Conservation (phyloP, 148 eudicot genomes). For the Cornus florida region DNA sequence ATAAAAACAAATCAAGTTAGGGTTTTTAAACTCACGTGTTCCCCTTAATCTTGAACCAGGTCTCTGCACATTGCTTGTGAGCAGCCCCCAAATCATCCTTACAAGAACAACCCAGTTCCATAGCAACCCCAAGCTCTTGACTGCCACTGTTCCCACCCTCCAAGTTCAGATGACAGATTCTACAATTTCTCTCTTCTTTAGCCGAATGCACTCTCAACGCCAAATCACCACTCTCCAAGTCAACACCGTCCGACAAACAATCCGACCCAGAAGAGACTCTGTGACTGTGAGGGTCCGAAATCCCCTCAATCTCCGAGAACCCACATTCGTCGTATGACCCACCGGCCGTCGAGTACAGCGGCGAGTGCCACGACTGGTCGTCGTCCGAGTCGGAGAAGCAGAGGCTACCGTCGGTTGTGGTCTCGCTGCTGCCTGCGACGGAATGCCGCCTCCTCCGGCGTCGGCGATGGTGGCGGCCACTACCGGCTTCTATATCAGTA, state of each 20-base stretch:
- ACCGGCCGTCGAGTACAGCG: background rate
- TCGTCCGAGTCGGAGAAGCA: conserved; percentile 21
- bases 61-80: conserved; percentile 42
- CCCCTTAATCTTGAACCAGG: conserved; percentile 49
- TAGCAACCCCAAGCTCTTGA: conserved; percentile 10
- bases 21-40: conserved; percentile 31
- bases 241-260: conserved; percentile 18
- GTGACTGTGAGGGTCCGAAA: conserved; percentile 3
- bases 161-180: conserved; percentile 38
- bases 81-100: conserved; percentile 45
- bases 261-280: background rate
- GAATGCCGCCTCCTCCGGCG: conserved; percentile 10
- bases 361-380: conserved; percentile 13
- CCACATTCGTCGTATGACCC: conserved; percentile 14
- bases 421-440: conserved; percentile 9
- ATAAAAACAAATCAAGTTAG: background rate
- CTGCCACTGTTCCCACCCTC: conserved; percentile 14
- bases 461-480: conserved; percentile 10
- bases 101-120: conserved; percentile 43
- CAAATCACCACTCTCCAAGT: conserved; percentile 27
- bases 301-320: conserved; percentile 15
- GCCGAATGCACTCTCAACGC: conserved; percentile 18
- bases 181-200: conserved; percentile 30
- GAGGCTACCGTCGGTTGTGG: conserved; percentile 16
- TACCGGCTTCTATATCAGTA: conserved; percentile 12